A percentile compares a stretch with the other conserved stretches of the same genome.
These are phyloP conservation scores for Ganoderma leucocontextum DNA, from an alignment of 1,284 basidiomycete species.

Conservation along the genomic window DNA sequence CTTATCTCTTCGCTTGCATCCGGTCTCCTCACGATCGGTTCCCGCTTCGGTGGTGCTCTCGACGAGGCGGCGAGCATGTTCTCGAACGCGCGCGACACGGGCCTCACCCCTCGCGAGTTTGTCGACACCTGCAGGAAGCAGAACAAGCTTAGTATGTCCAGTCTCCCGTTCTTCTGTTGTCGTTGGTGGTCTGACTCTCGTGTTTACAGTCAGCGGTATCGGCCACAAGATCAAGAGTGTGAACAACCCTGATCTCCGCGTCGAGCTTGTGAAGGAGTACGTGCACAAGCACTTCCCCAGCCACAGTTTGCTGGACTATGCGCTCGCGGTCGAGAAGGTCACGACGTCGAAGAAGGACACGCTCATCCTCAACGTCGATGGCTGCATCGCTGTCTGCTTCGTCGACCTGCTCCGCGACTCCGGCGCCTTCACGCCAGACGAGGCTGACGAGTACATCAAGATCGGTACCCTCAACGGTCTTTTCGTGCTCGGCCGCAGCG, in stretches of 20 bases:
- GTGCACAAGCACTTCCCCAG: constrained; percentile 96
- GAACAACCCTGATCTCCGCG: constrained; percentile 96
- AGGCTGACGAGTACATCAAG: constrained; percentile 98
- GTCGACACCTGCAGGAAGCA: constrained; percentile 96
- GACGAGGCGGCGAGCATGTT: constrained; percentile 98
- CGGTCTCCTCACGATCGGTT: constrained; percentile 97
- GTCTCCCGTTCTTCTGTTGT: background rate
- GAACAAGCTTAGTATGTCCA: constrained; percentile 89
- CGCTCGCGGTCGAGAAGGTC: constrained; percentile 98
- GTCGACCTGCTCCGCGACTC: constrained; percentile 93
- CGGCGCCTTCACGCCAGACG: constrained; percentile 95
- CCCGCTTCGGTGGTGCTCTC: constrained; percentile 98
- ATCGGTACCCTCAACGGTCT: constrained; percentile 95
- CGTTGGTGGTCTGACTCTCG: constrained; percentile 7
- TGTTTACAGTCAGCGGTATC: constrained; percentile 86
- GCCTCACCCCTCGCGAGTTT: constrained; percentile 95
- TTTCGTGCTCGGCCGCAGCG: constrained; percentile 96
- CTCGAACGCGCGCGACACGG: constrained; percentile 89
- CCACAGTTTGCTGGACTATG: constrained; percentile 94
- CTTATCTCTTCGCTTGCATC: constrained; percentile 96
- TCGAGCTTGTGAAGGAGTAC: constrained; percentile 98
- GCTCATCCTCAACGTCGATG: constrained; percentile 96
- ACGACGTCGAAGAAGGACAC: constrained; percentile 99
- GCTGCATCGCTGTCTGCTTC: constrained; percentile 98
- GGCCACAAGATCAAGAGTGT: constrained; percentile 99